Evolutionary conservation across 768 basidiomycete species (phyloP).

Genomic region (Suillus lakei): DNA sequence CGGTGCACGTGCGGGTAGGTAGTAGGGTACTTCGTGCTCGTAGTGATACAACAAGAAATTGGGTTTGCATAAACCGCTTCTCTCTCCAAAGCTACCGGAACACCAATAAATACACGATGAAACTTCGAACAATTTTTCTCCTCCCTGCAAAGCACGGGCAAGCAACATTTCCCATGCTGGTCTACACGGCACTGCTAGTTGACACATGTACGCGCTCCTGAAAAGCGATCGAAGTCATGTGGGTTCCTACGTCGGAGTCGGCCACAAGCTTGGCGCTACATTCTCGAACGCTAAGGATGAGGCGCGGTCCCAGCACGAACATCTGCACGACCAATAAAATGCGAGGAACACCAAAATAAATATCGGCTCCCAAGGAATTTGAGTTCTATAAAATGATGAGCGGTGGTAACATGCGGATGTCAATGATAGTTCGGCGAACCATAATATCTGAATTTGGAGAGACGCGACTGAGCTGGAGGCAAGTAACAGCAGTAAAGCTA

Average conservation of each 20-base stretch:
- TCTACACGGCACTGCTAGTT: background rate
- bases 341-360: background rate
- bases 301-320: background rate
- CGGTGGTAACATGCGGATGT: background rate
- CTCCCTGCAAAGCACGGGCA: background rate
- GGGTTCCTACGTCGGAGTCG: background rate
- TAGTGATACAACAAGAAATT: no score
- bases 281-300: background rate
- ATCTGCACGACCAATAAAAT: background rate
- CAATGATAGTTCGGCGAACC: background rate
- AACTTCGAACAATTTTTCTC: background rate
- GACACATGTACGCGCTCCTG: background rate
- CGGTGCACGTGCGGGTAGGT: no score
- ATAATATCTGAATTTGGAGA: background rate
- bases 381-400: background rate
- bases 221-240: background rate
- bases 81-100: no score
- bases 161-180: background rate
- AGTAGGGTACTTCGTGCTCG: no score
- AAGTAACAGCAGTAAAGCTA: background rate
- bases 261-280: background rate
- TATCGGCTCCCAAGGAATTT: background rate
- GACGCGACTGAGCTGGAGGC: background rate
- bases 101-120: no score
- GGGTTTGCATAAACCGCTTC: no score